Base-by-base conservation (phyloP, 495 filamentous ascomycete genomes). In the Cryomyces minteri region DNA sequence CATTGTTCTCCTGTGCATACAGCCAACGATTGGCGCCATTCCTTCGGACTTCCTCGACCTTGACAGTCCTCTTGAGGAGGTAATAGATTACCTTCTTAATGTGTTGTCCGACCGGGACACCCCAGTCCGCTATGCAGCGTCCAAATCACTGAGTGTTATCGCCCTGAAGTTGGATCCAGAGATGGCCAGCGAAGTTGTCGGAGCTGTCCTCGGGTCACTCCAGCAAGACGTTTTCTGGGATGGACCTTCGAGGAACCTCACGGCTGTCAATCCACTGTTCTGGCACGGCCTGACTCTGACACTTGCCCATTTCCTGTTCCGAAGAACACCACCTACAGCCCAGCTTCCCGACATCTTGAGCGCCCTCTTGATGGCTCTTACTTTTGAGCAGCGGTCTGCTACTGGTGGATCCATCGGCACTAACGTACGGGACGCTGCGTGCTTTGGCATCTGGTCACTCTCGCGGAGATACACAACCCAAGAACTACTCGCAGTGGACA, bases 211-310 rank as follows among this genome's bases (percentile, higher is more conserved):
- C 43, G 76, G 74, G 7, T 74, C 71, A 2, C 65, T 94, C 31
- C 74, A 82, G 39, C 74, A 80, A 47, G 83, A 94, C 49, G 77
- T 90, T 3, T 67, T 87, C n/a, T 79, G 69, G 60, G 64, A 72
- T 44, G 68, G 66, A n/a, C 39, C 40, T 6, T 70, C 63, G 39
- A 70, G 70, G 30, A 80, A 85, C 54, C 59, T 90, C 34, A 74
- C 74, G 43, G 73, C 73, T 1, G 85, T 87, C 32, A 74, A 90
- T 55, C 70, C 85, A 2, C 67, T 85, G 6, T 72, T 79, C 58
- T 99, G 90, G 90, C 90, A 99, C 54, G 90, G 90, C 5, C 58
- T 92, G 33, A 83, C 85, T 45, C 71, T 99, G 8, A 88, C 88
- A 0, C 65, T 99, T 1, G 79, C 84, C 0, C 84, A 95, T 58